phyloP scores from a whole-genome alignment of 1,139 yeast species.

The Yarrowia galli region DNA sequence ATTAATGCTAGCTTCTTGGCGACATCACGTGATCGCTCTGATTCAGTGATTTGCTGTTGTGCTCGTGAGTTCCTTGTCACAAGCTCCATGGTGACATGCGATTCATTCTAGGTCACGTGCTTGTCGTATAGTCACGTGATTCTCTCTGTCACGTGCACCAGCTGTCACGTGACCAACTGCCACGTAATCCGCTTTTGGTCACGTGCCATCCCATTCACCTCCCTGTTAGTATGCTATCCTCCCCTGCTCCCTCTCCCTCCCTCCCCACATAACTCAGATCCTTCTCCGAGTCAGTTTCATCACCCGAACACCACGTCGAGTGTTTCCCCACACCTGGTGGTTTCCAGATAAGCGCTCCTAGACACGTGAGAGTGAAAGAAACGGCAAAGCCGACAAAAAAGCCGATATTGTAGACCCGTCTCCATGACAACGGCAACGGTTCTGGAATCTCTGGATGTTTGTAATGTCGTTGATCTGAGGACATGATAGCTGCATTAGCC shows the following conservation, averaged over 20 bases:
- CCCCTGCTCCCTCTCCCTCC: not conserved
- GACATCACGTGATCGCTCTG: no score
- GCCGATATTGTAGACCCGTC: constrained; percentile 27
- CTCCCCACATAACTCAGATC: constrained; percentile 25
- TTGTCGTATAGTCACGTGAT: no score
- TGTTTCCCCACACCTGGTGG: constrained; percentile 15
- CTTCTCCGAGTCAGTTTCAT: constrained; percentile 22
- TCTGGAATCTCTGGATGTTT: constrained; percentile 23
- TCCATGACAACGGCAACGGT: constrained; percentile 23
- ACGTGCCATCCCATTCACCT: no score
- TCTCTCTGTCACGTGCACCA: no score
- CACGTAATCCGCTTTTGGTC: no score
- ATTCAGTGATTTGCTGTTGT: no score
- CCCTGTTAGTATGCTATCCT: not conserved
- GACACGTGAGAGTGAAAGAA: constrained; percentile 9
- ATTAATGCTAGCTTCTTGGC: constrained; percentile 1
- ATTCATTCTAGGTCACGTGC: no score
- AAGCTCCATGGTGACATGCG: no score
- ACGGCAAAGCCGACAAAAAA: constrained; percentile 30
- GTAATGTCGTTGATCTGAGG: constrained; percentile 17
- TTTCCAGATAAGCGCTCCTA: constrained; percentile 8
- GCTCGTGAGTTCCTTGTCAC: no score
- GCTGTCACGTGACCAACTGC: no score
- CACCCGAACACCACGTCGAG: constrained; percentile 27
- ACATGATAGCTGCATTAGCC: constrained; percentile 18